Base-by-base conservation (phyloP, 768 basidiomycete genomes). In the Boletus huronensis region DNA sequence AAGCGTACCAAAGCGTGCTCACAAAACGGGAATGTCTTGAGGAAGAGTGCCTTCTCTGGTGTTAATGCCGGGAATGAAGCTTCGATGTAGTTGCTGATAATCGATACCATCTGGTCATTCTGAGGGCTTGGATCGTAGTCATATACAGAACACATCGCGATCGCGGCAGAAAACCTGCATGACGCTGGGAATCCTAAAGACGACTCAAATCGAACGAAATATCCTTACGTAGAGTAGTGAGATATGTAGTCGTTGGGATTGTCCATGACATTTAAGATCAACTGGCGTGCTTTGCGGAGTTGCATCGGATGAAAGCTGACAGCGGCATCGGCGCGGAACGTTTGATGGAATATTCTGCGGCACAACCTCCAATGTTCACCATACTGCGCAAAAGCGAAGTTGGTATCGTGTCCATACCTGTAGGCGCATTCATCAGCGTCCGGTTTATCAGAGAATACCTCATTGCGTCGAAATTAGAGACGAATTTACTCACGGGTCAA, bases 91-190 rank as follows among this genome's bases (percentile, higher is more conserved):
- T 45, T 51, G 14, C 55, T 38, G 9, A 58, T 53, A 17, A 52
- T 48, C 2, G 50, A 50, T 19, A 64, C 60, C 44, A 62, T 65
- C 7, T 36, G 44, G 31, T 64, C 64, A 26, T 55, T 34, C 9
- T 6, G 45, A n/a, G 55, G 58, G n/a, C 23, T 57, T 31, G 58
- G 57, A 28, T 66, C 60, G 34, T 35, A 35, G 34, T 17, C 34
- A 17, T 35, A 35, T 17, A 61, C 16, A 14, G 51, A 52, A 19
- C 41, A 35, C 40, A 66, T 54, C 3, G 64, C 57, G 39, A 75
- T 70, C 62, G 72, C 49, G 60, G 64, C 70, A 16, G 74, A 61
- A 34, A 68, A 59, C 31, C 75, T 75, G 26, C 28, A 6, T 17
- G 31, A 25, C 5, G 6, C 3, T 50, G 13, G 31, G 17, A 16